Conservation (phyloP, 169 alveolate species). For the Plasmodium ovale region DNA sequence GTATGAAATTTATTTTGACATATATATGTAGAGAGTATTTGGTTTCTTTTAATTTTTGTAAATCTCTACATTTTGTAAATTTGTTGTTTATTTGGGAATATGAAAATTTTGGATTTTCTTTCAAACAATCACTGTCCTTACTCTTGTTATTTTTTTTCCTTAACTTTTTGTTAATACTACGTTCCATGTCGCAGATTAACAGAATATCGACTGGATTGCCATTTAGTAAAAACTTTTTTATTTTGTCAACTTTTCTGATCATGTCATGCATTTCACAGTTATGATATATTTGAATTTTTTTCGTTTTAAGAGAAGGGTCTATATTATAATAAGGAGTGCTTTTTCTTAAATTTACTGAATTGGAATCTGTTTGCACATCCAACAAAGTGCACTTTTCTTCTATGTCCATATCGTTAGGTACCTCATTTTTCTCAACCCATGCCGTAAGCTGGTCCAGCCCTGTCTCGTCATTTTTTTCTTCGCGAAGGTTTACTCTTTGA, state of each 20-base stretch:
- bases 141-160: background rate
- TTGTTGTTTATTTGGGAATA: background rate
- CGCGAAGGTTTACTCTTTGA: background rate
- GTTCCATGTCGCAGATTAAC: conserved; percentile 20
- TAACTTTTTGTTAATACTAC: background rate
- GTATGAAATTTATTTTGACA: conserved; percentile 20
- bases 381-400: background rate
- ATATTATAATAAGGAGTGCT: conserved; percentile 14
- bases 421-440: background rate
- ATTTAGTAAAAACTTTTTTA: conserved; percentile 37
- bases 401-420: background rate
- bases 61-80: background rate
- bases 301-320: conserved; percentile 59
- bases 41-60: conserved; percentile 11
- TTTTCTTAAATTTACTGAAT: background rate
- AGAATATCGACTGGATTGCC: conserved; percentile 64
- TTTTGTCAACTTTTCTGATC: conserved; percentile 47
- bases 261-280: conserved; percentile 66
- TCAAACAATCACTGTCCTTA: background rate
- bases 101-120: background rate
- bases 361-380: background rate
- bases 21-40: conserved; percentile 39
- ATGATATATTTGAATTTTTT: conserved; percentile 62
- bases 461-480: background rate
- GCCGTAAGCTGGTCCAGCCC: background rate